These are phyloP conservation scores for Zoysia matrella DNA, from an alignment of 202 grass and related monocot species.

Conservation along the genomic window DNA sequence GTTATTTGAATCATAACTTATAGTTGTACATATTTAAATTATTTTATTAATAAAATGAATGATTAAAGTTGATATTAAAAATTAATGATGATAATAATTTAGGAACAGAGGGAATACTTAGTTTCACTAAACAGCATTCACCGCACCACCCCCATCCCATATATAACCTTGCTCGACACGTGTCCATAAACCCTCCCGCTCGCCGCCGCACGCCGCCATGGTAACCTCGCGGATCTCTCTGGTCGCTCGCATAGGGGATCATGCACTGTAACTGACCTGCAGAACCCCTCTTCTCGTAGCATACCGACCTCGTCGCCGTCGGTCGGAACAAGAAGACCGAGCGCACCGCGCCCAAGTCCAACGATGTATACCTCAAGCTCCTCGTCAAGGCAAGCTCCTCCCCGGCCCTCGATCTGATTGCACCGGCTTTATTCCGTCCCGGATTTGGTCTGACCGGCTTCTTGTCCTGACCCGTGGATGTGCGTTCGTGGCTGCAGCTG, in stretches of 20 bases:
- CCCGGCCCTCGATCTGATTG: background rate
- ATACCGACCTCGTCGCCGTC: slow-evolving; percentile 76
- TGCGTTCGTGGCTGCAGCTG: slow-evolving; percentile 43
- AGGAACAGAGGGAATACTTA: no score
- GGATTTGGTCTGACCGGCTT: slow-evolving; percentile 14
- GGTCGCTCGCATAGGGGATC: background rate
- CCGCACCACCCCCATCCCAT: no score
- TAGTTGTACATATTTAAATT: no score
- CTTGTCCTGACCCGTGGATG: background rate
- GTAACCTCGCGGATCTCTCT: slow-evolving; percentile 22
- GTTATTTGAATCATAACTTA: no score
- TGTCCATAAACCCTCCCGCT: slow-evolving; percentile 64
- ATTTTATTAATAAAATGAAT: no score
- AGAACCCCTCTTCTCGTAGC: slow-evolving; percentile 38
- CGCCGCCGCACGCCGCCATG: slow-evolving; percentile 48
- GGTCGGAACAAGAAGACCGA: slow-evolving; percentile 88
- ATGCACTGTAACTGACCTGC: background rate
- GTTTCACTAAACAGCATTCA: no score
- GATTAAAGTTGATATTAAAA: no score
- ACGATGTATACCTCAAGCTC: slow-evolving; percentile 78
- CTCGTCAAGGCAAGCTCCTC: slow-evolving; percentile 61
- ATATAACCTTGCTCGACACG: slow-evolving; percentile 8
- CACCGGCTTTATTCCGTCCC: background rate
- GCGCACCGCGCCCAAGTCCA: slow-evolving; percentile 34
- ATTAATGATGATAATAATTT: no score